A percentile compares a stretch with the other conserved stretches of the same genome.
Evolutionary conservation across 768 basidiomycete species (phyloP).

Genomic region (Candolleomyces efflorescens): DNA sequence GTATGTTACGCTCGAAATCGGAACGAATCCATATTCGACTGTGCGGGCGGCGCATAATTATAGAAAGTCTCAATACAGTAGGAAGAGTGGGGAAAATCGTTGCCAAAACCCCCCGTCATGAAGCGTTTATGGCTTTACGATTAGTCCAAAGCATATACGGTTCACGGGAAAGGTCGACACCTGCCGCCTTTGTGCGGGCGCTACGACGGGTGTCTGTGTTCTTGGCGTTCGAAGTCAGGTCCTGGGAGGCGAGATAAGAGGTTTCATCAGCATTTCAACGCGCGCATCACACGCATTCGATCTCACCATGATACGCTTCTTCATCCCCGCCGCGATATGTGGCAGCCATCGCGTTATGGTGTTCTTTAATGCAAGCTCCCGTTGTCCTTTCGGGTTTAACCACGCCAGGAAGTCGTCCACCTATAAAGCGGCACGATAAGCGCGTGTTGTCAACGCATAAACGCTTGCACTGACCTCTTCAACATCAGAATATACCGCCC

Average conservation of each 20-base stretch:
- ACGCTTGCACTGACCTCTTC: constrained; percentile 65
- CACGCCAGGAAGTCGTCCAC: constrained; percentile 80
- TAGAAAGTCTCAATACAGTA: not conserved
- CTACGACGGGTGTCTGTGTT: constrained; percentile 80
- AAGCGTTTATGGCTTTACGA: constrained; percentile 56
- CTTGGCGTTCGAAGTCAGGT: constrained; percentile 63
- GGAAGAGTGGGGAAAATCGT: constrained; percentile 2
- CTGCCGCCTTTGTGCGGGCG: constrained; percentile 57
- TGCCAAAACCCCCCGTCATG: constrained; percentile 19
- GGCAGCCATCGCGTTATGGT: constrained; percentile 79
- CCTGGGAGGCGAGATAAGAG: constrained; percentile 37
- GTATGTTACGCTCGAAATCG: not conserved
- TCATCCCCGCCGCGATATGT: constrained; percentile 76
- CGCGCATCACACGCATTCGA: not conserved
- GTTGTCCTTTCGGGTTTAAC: constrained; percentile 89
- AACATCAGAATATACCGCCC: constrained; percentile 85
- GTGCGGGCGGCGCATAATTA: not conserved
- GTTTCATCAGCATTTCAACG: constrained; percentile 3
- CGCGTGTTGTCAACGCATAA: constrained; percentile 2
- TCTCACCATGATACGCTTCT: constrained; percentile 47
- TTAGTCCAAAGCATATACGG: constrained; percentile 91
- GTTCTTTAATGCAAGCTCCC: constrained; percentile 79
- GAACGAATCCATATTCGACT: not conserved
- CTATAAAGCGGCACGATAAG: constrained; percentile 35
- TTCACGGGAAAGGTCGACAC: constrained; percentile 65